phyloP scores from a whole-genome alignment of 306 rosid species.

The Vachellia collinsii region DNA sequence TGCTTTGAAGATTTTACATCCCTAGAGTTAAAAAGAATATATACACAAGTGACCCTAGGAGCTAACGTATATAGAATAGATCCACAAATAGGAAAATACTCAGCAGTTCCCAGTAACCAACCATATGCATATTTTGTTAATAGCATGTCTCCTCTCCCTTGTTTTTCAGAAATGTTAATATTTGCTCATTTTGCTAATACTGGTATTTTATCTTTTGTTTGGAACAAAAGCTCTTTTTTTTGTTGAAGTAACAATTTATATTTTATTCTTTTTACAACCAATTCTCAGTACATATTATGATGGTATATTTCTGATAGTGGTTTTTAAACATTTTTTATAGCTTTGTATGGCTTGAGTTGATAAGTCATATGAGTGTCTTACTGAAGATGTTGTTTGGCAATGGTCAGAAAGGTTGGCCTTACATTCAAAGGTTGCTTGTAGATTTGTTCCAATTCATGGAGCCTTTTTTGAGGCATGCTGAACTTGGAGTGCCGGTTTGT shows the following conservation, averaged over 20 bases:
- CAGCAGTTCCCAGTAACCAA: background rate
- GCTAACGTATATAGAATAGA: background rate
- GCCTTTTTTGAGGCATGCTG: slow-evolving; percentile 95
- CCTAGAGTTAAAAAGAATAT: background rate
- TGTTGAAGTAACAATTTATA: background rate
- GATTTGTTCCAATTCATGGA: slow-evolving; percentile 95
- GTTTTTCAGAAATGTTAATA: background rate
- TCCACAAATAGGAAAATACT: background rate
- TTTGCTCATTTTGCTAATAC: background rate
- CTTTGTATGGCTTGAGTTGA: slow-evolving; percentile 98
- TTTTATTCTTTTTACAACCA: background rate
- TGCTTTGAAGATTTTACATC: background rate
- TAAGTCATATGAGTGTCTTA: slow-evolving; percentile 93
- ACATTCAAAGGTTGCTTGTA: slow-evolving; percentile 85
- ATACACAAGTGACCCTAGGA: background rate
- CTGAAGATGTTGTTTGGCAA: slow-evolving; percentile 94
- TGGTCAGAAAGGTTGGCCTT: slow-evolving; percentile 93
- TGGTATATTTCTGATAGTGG: background rate
- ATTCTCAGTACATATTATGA: background rate
- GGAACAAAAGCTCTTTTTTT: background rate
- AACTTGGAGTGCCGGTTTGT: slow-evolving; percentile 84
- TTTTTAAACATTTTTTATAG: slow-evolving; percentile 55
- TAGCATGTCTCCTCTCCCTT: background rate
- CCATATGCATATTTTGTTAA: background rate
- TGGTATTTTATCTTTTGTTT: slow-evolving; percentile 1